phyloP scores from a whole-genome alignment of 2,329 filamentous ascomycete genomes.

The Pseudocercospora fijiensis region DNA sequence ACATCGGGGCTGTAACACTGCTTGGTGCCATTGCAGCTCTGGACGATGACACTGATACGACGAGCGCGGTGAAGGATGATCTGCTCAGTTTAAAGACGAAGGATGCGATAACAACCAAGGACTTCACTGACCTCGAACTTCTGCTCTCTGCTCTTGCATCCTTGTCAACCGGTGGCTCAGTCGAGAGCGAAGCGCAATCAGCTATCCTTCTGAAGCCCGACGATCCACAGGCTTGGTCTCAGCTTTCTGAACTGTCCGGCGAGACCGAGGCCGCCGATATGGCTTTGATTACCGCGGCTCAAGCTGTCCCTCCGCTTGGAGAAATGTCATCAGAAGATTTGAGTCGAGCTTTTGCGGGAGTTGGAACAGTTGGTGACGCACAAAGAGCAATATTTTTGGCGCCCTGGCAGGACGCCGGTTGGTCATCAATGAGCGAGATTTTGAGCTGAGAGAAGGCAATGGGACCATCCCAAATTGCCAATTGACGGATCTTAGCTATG shows the following conservation, averaged over 20 bases:
- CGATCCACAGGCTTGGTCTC: conserved; percentile 76
- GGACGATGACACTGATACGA: conserved; percentile 73
- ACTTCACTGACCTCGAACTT: conserved; percentile 69
- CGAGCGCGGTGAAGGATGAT: conserved; percentile 78
- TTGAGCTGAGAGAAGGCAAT: not conserved
- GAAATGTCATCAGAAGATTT: conserved; percentile 67
- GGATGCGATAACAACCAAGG: conserved; percentile 57
- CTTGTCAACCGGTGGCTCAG: conserved; percentile 48
- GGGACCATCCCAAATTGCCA: not conserved
- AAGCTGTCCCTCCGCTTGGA: conserved; percentile 71
- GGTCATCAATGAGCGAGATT: conserved; percentile 22
- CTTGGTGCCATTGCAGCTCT: conserved; percentile 81
- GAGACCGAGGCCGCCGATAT: conserved; percentile 65
- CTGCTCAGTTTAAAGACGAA: conserved; percentile 70
- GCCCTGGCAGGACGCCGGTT: conserved; percentile 61
- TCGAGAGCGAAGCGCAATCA: conserved; percentile 65
- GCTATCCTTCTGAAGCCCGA: conserved; percentile 80
- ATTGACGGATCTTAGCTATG: not conserved
- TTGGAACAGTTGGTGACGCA: conserved; percentile 68
- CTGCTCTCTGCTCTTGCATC: conserved; percentile 73
- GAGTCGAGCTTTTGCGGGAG: conserved; percentile 70
- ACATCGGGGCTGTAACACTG: conserved; percentile 76
- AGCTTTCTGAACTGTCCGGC: conserved; percentile 63
- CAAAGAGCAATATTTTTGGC: conserved; percentile 76
- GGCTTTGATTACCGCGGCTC: conserved; percentile 75